Evolutionary conservation across 768 basidiomycete species (phyloP).

Genomic region (Punctularia strigosozonata): DNA sequence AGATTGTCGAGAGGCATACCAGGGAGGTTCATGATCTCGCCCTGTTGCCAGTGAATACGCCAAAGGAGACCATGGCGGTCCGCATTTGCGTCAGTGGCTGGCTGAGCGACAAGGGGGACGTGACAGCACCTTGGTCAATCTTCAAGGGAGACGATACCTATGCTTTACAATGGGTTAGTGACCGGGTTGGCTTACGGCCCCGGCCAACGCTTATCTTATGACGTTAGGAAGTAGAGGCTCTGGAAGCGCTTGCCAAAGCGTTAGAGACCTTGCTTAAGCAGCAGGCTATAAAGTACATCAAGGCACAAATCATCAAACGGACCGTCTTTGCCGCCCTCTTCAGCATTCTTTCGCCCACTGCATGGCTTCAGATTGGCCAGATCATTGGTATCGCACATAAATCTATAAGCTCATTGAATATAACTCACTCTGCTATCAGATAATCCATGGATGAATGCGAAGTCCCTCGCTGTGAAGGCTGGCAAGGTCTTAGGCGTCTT

Average conservation of each 20-base stretch:
- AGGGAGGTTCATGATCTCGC: slow-evolving; percentile 41
- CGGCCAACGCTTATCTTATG: slow-evolving; percentile 1
- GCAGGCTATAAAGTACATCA: slow-evolving; percentile 38
- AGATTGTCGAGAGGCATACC: slow-evolving; percentile 38
- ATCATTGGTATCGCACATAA: slow-evolving; percentile 29
- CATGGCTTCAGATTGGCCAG: slow-evolving; percentile 37
- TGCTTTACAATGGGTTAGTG: slow-evolving; percentile 45
- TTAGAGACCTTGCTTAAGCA: slow-evolving; percentile 30
- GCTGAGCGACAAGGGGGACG: slow-evolving; percentile 31
- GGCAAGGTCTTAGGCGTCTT: slow-evolving; percentile 43
- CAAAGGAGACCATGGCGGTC: slow-evolving; percentile 34
- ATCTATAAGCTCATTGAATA: background rate
- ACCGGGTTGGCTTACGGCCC: background rate
- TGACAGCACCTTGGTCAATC: slow-evolving; percentile 40
- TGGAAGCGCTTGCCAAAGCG: slow-evolving; percentile 36
- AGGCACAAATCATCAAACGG: slow-evolving; percentile 34
- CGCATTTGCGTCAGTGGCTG: slow-evolving; percentile 47
- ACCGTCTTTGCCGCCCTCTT: slow-evolving; percentile 39
- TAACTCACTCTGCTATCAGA: slow-evolving; percentile 26
- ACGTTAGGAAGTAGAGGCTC: slow-evolving; percentile 40
- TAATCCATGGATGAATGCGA: slow-evolving; percentile 50
- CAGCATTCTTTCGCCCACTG: slow-evolving; percentile 37
- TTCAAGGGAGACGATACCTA: slow-evolving; percentile 39
- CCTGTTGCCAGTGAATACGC: slow-evolving; percentile 30
- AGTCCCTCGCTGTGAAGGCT: slow-evolving; percentile 37